Base-by-base conservation (phyloP, 75 land plant genomes). In the Isoetes taiwanensis region DNA sequence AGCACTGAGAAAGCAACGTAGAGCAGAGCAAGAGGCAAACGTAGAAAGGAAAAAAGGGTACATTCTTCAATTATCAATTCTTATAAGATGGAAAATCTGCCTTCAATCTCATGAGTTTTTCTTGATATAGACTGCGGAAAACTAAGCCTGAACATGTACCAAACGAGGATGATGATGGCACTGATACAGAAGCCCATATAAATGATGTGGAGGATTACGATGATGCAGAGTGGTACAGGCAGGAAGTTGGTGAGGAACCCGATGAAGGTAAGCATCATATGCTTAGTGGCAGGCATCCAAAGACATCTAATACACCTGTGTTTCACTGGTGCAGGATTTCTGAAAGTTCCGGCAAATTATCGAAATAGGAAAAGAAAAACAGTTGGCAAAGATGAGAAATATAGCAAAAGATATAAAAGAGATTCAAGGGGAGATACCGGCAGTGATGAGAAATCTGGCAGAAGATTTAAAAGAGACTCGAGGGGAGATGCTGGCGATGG, bases 181-280 rank as follows among this genome's bases (percentile, higher is more conserved):
- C 25, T 19, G 50, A 46, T 4, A 23, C 25, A 4, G 50, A 46
- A 16, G 50, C 19, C 1, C 31, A 25, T 21, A 35, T 21, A 27
- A 69, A 72, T 5, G 17, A 5, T 9, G 41, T 61, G 32, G 61
- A 66, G 14, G 76, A 75, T 30, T 40, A 53, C 12, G 76, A 72
- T 24, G 78, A 72, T 72, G 58, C 50, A 9, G 75, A 75, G 41
- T 76, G 76, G 76, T 76, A 76, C 38, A 40, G 77, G 30, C 58
- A 66, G 32, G 78, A 76, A 72, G 77, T 73, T 16, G 78, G 78
- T 54, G 68, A 76, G 50, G 78, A 76, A 52, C 78, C 78, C 37
- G 78, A 72, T 62, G 55, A 77, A 76, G 78, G 78, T 76, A 46
- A 46, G 23, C 50, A n/a, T n/a, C n/a, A n/a, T n/a, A n/a, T n/a